A percentile compares a stretch with the other conserved stretches of the same genome.
phyloP scores from a whole-genome alignment of 495 filamentous ascomycete species.

The Xylaria intraflava region DNA sequence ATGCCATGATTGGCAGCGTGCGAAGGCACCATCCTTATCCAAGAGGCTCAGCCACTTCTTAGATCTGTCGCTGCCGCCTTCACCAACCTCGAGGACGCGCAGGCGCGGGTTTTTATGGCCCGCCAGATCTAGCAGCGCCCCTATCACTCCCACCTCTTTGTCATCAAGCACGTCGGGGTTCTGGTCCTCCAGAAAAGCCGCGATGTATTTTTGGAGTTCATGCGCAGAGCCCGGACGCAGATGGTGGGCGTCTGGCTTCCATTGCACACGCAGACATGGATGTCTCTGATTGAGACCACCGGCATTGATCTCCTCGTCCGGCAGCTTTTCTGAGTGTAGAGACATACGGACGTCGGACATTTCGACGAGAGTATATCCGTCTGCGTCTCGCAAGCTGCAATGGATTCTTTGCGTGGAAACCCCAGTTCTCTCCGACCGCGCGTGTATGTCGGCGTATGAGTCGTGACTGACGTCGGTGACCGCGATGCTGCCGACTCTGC shows the following conservation, averaged over 20 bases:
- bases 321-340: conserved; percentile 9
- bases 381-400: conserved; percentile 6
- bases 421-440: conserved; percentile 7
- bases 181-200: neutral
- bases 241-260: conserved; percentile 32
- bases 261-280: conserved; percentile 21
- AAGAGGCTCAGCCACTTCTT: conserved; percentile 9
- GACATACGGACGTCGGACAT: conserved; percentile 8
- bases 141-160: conserved; percentile 6
- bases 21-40: conserved; percentile 13
- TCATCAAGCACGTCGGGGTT: neutral
- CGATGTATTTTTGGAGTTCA: conserved; percentile 1
- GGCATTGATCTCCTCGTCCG: neutral
- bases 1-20: conserved; percentile 8
- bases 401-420: conserved; percentile 3
- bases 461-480: no score
- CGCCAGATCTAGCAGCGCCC: conserved; percentile 17
- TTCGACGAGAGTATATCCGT: conserved; percentile 1
- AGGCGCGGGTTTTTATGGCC: conserved; percentile 23
- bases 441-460: conserved; percentile 1
- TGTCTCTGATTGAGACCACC: conserved; percentile 8
- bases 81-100: conserved; percentile 14
- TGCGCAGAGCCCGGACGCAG: neutral
- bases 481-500: neutral
- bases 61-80: neutral